Base-by-base conservation (phyloP, 108 stramenopile genomes). In the Mayamaea pseudoterrestris region DNA sequence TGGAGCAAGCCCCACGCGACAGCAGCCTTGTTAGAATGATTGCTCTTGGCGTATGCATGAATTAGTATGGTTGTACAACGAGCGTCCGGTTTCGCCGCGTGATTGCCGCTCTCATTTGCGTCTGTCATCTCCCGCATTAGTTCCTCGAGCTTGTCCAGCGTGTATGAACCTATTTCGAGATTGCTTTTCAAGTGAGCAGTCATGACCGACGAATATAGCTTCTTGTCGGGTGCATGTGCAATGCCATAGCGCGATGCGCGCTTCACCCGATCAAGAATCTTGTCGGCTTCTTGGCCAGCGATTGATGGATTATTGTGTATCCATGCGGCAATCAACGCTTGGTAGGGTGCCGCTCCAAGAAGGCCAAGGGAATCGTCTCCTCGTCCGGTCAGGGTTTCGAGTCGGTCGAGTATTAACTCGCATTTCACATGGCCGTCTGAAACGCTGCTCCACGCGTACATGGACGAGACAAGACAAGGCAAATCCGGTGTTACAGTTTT, bases 41-140 rank as follows among this genome's bases (percentile, higher is more conserved):
- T 35, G 55, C 65, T 71, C 40, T 66, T 66, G 5, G 65, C 65
- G 41, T 45, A 65, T 7, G 64, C 23, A 50, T 71, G 57, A 13
- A 71, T 62, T 2, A 71, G 60, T 7, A 53, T 50, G 18, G 35
- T n/a, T 4, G 11, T 14, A 47, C 8, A 27, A 14, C 28, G 9
- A 27, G 24, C 9, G 9, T 47, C 24, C 8, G 46, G 27, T 30
- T 50, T 50, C 7, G 41, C 41, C 14, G 8, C 41, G 17, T 14
- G 7, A 14, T n/a, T 42, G 11, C 41, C 41, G n/a, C 11, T 14
- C 7, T 42, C 41, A 16, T n/a, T 14, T 16, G 14, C 16, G 7
- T 7, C 41, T 7, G 8, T 42, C 41, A 42, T 42, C n/a, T 7
- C 7, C 8, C 14, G 7, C 8, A 16, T 7, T n/a, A 42, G 7